Percentiles rank a stretch among this genome's conserved stretches.
phyloP scores from a whole-genome alignment of 1,284 basidiomycete genomes.

The Wolfiporia cocos region DNA sequence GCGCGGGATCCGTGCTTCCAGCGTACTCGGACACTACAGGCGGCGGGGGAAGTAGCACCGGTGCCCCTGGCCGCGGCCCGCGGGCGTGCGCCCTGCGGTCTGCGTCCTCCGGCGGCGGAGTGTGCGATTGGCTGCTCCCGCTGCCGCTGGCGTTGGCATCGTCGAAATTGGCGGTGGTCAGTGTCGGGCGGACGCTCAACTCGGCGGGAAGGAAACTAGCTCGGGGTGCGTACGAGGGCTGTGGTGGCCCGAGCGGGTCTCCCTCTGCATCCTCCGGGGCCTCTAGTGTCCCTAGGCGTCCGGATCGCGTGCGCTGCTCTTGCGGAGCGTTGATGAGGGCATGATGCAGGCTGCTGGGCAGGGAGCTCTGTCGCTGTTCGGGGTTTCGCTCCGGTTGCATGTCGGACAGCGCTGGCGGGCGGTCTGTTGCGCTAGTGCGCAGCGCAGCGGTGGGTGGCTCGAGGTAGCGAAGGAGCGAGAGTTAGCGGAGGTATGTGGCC shows the following conservation, averaged over 20 bases:
- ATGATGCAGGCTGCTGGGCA: slow-evolving; percentile 41
- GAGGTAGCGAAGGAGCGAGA: slow-evolving; percentile 15
- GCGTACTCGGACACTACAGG: slow-evolving; percentile 8
- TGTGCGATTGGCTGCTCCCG: slow-evolving; percentile 3
- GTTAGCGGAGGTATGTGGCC: slow-evolving; percentile 19
- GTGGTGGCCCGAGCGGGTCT: no score
- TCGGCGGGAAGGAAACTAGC: no score
- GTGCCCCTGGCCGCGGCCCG: no score
- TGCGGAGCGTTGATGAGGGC: slow-evolving; percentile 37
- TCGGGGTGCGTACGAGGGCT: no score
- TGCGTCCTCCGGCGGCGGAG: slow-evolving; percentile 8
- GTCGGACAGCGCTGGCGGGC: slow-evolving; percentile 22
- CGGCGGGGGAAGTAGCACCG: slow-evolving; percentile 8
- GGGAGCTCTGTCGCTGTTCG: slow-evolving; percentile 33
- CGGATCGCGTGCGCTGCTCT: no score
- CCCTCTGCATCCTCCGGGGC: no score
- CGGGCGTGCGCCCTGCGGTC: no score
- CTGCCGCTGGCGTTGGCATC: slow-evolving; percentile 6
- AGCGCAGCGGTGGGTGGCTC: slow-evolving; percentile 10
- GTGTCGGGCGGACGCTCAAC: no score
- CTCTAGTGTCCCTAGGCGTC: no score
- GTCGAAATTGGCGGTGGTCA: slow-evolving; percentile 13
- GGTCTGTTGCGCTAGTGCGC: neutral
- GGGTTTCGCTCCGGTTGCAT: slow-evolving; percentile 20
- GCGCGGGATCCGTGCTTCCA: neutral